A percentile compares a stretch with the other conserved stretches of the same genome.
These are phyloP conservation scores for Lagenaria siceraria DNA, from an alignment of 306 rosid genomes.

Conservation along the genomic window DNA sequence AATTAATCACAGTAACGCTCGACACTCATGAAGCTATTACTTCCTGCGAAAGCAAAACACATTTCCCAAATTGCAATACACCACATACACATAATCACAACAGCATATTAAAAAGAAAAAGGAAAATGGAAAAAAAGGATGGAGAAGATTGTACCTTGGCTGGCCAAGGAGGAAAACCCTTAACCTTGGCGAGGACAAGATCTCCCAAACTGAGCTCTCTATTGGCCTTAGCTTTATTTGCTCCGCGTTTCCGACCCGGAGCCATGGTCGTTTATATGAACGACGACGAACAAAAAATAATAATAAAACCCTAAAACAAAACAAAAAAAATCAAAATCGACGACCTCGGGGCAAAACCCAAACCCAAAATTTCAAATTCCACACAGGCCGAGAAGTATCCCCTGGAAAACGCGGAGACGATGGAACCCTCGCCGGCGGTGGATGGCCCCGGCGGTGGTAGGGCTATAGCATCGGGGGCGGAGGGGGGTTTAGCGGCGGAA, in stretches of 20 bases:
- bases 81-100: neutral
- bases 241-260: slow-evolving; percentile 95
- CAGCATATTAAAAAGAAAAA: neutral
- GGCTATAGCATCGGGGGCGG: slow-evolving; percentile 27
- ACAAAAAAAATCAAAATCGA: neutral
- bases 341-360: neutral
- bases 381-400: slow-evolving; percentile 52
- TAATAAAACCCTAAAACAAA: slow-evolving; percentile 11
- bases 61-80: neutral
- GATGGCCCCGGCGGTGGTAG: slow-evolving; percentile 32
- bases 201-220: slow-evolving; percentile 73
- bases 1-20: neutral
- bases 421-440: slow-evolving; percentile 20
- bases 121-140: neutral
- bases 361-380: neutral
- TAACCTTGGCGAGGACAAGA: slow-evolving; percentile 99
- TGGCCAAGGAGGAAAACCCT: slow-evolving; percentile 97
- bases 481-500: slow-evolving; percentile 21
- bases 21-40: neutral
- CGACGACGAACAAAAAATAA: slow-evolving; percentile 6
- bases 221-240: slow-evolving; percentile 53
- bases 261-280: slow-evolving; percentile 38
- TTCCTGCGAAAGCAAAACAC: neutral
- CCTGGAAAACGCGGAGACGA: slow-evolving; percentile 16
- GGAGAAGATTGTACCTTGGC: slow-evolving; percentile 56